A percentile compares a stretch with the other conserved stretches of the same genome.
Evolutionary conservation across 352 stramenopile genomes (phyloP).

Genomic region (Globisporangium paroecandrum): DNA sequence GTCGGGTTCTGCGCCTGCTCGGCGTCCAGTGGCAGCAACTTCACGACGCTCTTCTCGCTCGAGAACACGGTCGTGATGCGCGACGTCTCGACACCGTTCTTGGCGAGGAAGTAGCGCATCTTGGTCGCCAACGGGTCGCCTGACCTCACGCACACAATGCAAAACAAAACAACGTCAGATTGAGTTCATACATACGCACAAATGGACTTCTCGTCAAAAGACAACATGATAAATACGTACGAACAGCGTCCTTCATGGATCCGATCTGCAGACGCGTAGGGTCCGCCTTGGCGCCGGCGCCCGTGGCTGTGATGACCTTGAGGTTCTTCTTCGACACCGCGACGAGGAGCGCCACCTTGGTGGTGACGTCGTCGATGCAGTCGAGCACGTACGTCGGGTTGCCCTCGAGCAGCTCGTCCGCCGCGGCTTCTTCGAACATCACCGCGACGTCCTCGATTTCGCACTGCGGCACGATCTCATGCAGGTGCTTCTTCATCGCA

Average conservation of each 20-base stretch:
- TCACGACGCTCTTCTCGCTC: constrained; percentile 96
- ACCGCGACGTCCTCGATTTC: constrained; percentile 83
- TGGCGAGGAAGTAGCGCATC: constrained; percentile 93
- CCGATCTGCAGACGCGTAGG: constrained; percentile 96
- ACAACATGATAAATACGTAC: constrained; percentile 31
- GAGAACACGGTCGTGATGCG: constrained; percentile 89
- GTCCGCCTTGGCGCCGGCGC: constrained; percentile 95
- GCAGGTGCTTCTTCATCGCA: constrained; percentile 82
- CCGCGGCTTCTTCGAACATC: constrained; percentile 88
- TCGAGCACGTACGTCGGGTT: constrained; percentile 95
- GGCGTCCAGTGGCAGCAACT: constrained; percentile 93
- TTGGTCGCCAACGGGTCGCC: constrained; percentile 95
- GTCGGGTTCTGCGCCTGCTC: constrained; percentile 86
- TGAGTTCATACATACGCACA: background rate
- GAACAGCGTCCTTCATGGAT: constrained; percentile 90
- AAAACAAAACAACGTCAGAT: constrained; percentile 12
- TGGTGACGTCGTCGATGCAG: constrained; percentile 99
- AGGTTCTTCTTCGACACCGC: constrained; percentile 81
- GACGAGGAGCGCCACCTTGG: constrained; percentile 94
- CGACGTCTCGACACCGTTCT: constrained; percentile 61
- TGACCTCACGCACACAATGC: constrained; percentile 10
- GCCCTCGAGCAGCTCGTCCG: constrained; percentile 78
- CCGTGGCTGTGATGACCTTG: constrained; percentile 86
- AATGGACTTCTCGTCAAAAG: background rate
- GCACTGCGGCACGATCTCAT: constrained; percentile 72